These are phyloP conservation scores for Colletotrichum cereale DNA, from an alignment of 2,329 filamentous ascomycete species.

Conservation along the genomic window DNA sequence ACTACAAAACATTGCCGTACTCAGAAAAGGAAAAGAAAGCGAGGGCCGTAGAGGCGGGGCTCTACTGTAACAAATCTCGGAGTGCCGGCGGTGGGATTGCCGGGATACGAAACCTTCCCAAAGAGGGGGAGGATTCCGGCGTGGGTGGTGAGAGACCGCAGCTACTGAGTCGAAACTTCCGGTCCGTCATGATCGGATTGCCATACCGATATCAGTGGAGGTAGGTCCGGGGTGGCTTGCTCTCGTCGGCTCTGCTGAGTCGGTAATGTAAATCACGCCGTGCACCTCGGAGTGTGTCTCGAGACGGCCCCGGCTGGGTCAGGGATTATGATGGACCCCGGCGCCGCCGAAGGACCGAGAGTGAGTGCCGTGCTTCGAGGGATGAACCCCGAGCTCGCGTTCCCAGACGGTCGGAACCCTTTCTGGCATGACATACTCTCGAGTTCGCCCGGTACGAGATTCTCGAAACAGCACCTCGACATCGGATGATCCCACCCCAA, in stretches of 20 bases:
- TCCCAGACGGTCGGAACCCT: background rate
- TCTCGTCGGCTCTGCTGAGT: background rate
- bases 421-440: background rate
- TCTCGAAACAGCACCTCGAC: background rate
- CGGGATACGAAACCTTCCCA: background rate
- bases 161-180: conserved; percentile 13
- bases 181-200: conserved; percentile 24
- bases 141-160: background rate
- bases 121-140: background rate
- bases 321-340: background rate
- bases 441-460: conserved; percentile 2
- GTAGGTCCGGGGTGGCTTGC: conserved; percentile 14
- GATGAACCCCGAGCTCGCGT: conserved; percentile 6
- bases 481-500: conserved; percentile 1
- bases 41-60: background rate
- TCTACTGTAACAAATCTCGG: background rate
- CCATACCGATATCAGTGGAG: background rate
- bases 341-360: conserved; percentile 1
- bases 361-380: background rate
- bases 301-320: background rate
- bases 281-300: background rate
- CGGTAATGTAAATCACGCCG: background rate
- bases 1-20: background rate
- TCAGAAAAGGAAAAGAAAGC: background rate
- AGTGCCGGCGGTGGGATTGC: background rate